phyloP scores from a whole-genome alignment of 2,329 filamentous ascomycete species.

The Aspergillus oerlinghausenensis region DNA sequence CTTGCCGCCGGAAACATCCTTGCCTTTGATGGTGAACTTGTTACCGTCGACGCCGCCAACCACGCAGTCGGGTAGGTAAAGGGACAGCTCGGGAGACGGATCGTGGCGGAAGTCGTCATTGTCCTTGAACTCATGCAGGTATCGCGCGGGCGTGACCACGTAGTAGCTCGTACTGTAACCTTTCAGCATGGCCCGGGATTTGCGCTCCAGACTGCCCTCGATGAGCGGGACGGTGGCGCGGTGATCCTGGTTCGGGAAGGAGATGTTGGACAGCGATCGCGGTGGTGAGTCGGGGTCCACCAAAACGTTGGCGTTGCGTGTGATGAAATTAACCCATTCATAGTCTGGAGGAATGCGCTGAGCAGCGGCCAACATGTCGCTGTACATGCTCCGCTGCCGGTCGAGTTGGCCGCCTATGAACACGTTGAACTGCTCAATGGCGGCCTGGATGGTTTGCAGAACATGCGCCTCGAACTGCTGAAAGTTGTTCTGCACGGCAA shows the following conservation, averaged over 20 bases:
- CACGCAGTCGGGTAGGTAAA: constrained; percentile 87
- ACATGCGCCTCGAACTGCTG: constrained; percentile 82
- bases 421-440: constrained; percentile 77
- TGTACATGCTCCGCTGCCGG: constrained; percentile 73
- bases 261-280: constrained; percentile 67
- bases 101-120: constrained; percentile 63
- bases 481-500: constrained; percentile 89
- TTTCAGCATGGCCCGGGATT: constrained; percentile 77
- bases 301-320: constrained; percentile 66
- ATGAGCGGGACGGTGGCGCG: constrained; percentile 73
- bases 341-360: constrained; percentile 79
- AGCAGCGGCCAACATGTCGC: constrained; percentile 71
- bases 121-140: constrained; percentile 94
- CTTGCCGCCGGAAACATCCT: constrained; percentile 74
- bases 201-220: constrained; percentile 83
- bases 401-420: constrained; percentile 76
- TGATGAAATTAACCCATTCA: constrained; percentile 83
- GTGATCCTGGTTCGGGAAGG: constrained; percentile 88
- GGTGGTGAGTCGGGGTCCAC: constrained; percentile 73
- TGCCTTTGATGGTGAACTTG: constrained; percentile 94
- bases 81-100: constrained; percentile 72
- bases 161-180: constrained; percentile 81
- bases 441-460: constrained; percentile 74
- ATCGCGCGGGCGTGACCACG: constrained; percentile 81
- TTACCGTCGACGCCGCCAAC: constrained; percentile 68